Percentiles rank a stretch among this genome's conserved stretches.
These are phyloP conservation scores for Pichia nakasei DNA, from an alignment of 805 yeast species.

Conservation along the genomic window DNA sequence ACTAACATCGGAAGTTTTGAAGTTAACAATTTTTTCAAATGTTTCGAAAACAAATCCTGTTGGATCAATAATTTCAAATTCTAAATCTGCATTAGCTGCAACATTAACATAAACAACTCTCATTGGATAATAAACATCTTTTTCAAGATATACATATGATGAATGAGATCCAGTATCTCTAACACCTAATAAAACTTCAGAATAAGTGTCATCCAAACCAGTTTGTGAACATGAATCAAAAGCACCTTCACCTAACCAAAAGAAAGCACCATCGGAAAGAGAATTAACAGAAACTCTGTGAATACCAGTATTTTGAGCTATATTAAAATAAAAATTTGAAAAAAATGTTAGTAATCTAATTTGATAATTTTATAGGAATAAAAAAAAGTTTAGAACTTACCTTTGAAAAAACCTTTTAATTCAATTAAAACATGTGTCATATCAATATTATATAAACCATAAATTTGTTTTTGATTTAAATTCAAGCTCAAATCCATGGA, in stretches of 20 bases:
- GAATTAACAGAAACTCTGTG: slow-evolving; percentile 15
- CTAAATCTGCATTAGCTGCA: neutral
- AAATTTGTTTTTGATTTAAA: neutral
- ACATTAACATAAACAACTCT: slow-evolving; percentile 9
- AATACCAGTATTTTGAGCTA: slow-evolving; percentile 22
- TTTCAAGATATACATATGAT: slow-evolving; percentile 8
- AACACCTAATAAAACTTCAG: slow-evolving; percentile 3
- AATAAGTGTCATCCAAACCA: neutral
- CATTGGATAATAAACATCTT: slow-evolving; percentile 12
- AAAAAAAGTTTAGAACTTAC: slow-evolving; percentile 5
- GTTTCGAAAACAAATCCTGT: slow-evolving; percentile 1
- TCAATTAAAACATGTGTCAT: slow-evolving; percentile 6
- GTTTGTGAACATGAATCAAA: slow-evolving; percentile 25
- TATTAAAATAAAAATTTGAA: neutral
- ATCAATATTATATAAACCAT: slow-evolving; percentile 4
- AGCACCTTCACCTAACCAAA: slow-evolving; percentile 24
- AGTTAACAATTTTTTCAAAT: slow-evolving; percentile 5
- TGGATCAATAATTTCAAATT: slow-evolving; percentile 8
- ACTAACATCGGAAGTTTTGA: neutral
- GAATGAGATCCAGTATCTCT: neutral
- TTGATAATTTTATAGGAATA: neutral
- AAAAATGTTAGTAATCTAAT: slow-evolving; percentile 17
- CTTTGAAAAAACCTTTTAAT: slow-evolving; percentile 9
- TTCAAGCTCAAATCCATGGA: neutral
- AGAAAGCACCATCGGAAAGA: slow-evolving; percentile 25